phyloP scores from a whole-genome alignment of 768 basidiomycete species.

The Phaeotremella fagi region DNA sequence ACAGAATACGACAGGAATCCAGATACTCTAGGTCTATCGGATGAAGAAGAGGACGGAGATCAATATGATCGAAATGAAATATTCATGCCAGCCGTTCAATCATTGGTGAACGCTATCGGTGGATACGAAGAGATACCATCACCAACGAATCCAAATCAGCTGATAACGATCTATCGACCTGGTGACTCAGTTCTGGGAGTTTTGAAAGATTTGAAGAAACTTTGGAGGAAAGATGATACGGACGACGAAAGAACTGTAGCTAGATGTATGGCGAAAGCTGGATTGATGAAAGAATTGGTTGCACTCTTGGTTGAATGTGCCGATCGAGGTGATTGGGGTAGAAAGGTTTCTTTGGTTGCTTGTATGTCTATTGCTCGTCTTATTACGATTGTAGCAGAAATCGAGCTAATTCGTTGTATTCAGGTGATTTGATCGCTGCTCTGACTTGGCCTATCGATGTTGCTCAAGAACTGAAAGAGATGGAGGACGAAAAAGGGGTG shows the following conservation, averaged over 20 bases:
- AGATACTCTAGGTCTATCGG: not conserved
- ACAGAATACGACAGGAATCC: not conserved
- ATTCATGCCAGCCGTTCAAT: conserved; percentile 47
- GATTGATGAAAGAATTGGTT: conserved; percentile 78
- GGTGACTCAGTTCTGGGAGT: conserved; percentile 48
- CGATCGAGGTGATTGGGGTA: conserved; percentile 46
- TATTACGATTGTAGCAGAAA: not conserved
- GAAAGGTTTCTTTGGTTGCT: conserved; percentile 47
- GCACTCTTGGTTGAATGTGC: conserved; percentile 61
- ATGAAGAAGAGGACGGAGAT: not conserved
- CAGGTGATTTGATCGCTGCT: conserved; percentile 80
- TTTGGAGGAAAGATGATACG: conserved; percentile 93
- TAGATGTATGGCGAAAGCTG: conserved; percentile 83
- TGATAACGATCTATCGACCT: conserved; percentile 45
- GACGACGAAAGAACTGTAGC: conserved; percentile 96
- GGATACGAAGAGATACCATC: conserved; percentile 45
- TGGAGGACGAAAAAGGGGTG: conserved; percentile 67
- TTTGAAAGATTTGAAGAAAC: conserved; percentile 84
- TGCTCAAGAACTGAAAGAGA: conserved; percentile 86
- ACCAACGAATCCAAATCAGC: conserved; percentile 10
- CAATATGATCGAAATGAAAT: conserved; percentile 30
- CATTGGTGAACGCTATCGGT: conserved; percentile 46
- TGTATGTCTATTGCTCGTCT: conserved; percentile 24
- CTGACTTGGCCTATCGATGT: conserved; percentile 99
- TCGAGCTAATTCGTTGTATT: not conserved